phyloP scores from a whole-genome alignment of 495 filamentous ascomycete species.

The Evernia prunastri region DNA sequence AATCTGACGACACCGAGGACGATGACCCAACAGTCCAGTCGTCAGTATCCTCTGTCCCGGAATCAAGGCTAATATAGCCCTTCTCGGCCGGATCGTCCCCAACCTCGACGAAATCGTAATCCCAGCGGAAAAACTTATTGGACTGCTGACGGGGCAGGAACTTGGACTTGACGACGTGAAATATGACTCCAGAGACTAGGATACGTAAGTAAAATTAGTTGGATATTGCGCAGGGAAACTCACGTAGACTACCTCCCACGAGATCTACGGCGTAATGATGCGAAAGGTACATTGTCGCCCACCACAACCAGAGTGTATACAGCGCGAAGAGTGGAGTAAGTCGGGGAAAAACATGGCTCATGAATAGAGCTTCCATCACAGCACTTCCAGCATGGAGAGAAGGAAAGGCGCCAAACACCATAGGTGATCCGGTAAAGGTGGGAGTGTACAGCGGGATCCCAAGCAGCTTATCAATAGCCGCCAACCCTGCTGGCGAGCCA shows the following conservation, averaged over 20 bases:
- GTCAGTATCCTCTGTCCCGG: conserved; percentile 54
- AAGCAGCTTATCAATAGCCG: conserved; percentile 79
- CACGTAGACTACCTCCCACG: conserved; percentile 69
- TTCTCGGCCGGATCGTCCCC: conserved; percentile 54
- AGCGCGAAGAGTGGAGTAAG: conserved; percentile 66
- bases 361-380: conserved; percentile 84
- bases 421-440: conserved; percentile 75
- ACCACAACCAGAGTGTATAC: conserved; percentile 90
- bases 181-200: conserved; percentile 63
- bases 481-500: conserved; percentile 80
- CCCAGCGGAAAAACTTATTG: conserved; percentile 84
- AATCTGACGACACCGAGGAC: conserved; percentile 59
- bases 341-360: conserved; percentile 81
- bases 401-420: conserved; percentile 93
- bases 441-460: conserved; percentile 90
- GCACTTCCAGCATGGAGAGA: conserved; percentile 82
- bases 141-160: conserved; percentile 75
- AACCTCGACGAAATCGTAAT: conserved; percentile 87
- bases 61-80: conserved; percentile 52
- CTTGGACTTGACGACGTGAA: conserved; percentile 69
- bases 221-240: conserved; percentile 24
- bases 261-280: conserved; percentile 95
- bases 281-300: conserved; percentile 96
- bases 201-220: conserved; percentile 17
- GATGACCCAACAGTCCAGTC: conserved; percentile 72